phyloP scores from a whole-genome alignment of 2,329 filamentous ascomycete genomes.

The Purpureocillium lavendulum region DNA sequence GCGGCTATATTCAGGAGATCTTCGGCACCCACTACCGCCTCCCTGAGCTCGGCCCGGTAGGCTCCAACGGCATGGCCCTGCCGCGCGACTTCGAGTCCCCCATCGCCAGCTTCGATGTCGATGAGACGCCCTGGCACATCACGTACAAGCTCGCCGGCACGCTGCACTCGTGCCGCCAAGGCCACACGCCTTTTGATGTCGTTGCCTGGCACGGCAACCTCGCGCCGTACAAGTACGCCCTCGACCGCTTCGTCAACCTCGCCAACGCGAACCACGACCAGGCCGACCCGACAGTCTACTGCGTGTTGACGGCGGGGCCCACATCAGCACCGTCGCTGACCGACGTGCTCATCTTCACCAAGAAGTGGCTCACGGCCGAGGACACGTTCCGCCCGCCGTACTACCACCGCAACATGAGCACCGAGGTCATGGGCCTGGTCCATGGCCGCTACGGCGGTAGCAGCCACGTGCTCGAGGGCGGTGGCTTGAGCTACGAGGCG shows the following conservation, averaged over 20 bases:
- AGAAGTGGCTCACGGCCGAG: slow-evolving; percentile 54
- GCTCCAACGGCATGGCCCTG: slow-evolving; percentile 58
- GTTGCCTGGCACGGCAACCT: slow-evolving; percentile 67
- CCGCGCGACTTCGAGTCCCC: slow-evolving; percentile 57
- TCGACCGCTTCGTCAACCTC: slow-evolving; percentile 49
- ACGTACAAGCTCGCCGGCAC: slow-evolving; percentile 54
- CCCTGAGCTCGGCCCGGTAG: slow-evolving; percentile 58
- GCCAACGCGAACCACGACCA: slow-evolving; percentile 54
- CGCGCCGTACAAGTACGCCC: slow-evolving; percentile 49
- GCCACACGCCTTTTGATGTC: slow-evolving; percentile 62
- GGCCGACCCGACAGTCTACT: slow-evolving; percentile 58
- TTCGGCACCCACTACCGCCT: slow-evolving; percentile 58
- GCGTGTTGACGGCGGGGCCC: slow-evolving; percentile 53
- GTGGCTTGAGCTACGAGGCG: slow-evolving; percentile 22
- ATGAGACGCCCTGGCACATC: slow-evolving; percentile 46
- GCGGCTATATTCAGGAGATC: slow-evolving; percentile 60
- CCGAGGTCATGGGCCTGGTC: slow-evolving; percentile 48
- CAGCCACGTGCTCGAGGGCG: slow-evolving; percentile 16
- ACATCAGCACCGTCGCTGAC: slow-evolving; percentile 41
- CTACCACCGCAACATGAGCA: slow-evolving; percentile 54
- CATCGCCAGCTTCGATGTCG: slow-evolving; percentile 48
- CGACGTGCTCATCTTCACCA: slow-evolving; percentile 62
- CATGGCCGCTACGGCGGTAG: slow-evolving; percentile 24
- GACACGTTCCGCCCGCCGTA: slow-evolving; percentile 58
- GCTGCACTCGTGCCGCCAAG: slow-evolving; percentile 52